Evolutionary conservation across 2,329 filamentous ascomycete genomes (phyloP), one percentile per base, ranked within the genome.

Genomic region (Lasiodiplodia sp.): DNA sequence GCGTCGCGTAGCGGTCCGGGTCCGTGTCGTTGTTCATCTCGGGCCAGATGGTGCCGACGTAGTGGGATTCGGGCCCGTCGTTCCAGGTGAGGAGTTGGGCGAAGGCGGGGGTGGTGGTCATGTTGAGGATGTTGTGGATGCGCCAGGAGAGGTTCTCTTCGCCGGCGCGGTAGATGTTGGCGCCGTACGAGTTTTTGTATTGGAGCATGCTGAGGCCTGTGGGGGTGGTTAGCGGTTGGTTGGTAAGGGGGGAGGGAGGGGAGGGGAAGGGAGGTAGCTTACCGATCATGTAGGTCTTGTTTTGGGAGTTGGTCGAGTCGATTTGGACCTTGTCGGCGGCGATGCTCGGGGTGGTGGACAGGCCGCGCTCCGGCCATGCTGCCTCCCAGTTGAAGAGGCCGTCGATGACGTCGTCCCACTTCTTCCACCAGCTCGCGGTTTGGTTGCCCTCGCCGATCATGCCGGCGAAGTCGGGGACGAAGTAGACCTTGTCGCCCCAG

Each of bases 371-470:
- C 8, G 79, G 78, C 79, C 79, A 81, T 21, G 76, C 72, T 1
- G 77, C 73, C 71, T 81, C 79, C 79, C 79, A 81, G 71, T 73
- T 79, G 67, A 80, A 80, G 4, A 80, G 71, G 11, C 79, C 79
- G 67, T 81, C 78, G 28, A 80, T 64, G 3, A 74, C 71, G 66
- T 70, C 71, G 23, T 72, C 73, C 77, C 78, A 81, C 21, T 72
- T 72, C 23, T 73, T 60, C 69, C 76, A 76, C 70, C 75, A 79
- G 1, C 70, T 53, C 16, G 75, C 71, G 63, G 74, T 68, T 49
- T 69, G 72, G 65, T 80, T 79, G 5, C 16, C 23, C 69, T 80
- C 80, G 56, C 73, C 74, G 5, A 68, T 58, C 37, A 75, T 70
- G 1, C 65, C 63, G 31, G 65, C 72, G 18, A 73, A 73, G 57